Evolutionary conservation across 129 eudicot species (phyloP).

Genomic region (Centrapalus pauciflorus): DNA sequence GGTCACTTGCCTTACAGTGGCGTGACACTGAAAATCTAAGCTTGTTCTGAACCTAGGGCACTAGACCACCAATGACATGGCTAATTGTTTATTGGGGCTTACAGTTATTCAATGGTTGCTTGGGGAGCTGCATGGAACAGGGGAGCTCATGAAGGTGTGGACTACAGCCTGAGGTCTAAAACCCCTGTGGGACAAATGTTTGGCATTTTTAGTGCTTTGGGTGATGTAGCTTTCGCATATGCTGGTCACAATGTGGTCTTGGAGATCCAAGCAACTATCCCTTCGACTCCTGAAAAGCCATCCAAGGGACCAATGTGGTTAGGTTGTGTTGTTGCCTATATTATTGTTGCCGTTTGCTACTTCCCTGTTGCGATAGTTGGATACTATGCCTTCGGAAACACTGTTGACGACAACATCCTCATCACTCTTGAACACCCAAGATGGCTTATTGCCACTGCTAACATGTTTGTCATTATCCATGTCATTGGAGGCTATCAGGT

Average conservation of each 20-base stretch:
- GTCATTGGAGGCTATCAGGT: constrained; percentile 85
- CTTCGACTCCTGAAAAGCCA: constrained; percentile 68
- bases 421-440: constrained; percentile 48
- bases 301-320: constrained; percentile 66
- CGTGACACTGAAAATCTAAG: neutral
- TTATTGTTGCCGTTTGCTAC: constrained; percentile 58
- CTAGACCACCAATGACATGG: neutral
- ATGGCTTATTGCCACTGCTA: constrained; percentile 67
- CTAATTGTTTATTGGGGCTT: neutral
- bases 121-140: constrained; percentile 45
- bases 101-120: constrained; percentile 58
- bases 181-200: constrained; percentile 23
- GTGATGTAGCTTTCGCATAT: constrained; percentile 61
- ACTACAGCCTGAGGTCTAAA: constrained; percentile 35
- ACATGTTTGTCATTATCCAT: constrained; percentile 61
- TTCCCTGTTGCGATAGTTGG: constrained; percentile 66
- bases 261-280: constrained; percentile 88
- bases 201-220: constrained; percentile 51
- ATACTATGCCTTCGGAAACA: constrained; percentile 46
- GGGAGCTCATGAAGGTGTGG: constrained; percentile 36
- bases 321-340: constrained; percentile 64
- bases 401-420: constrained; percentile 59
- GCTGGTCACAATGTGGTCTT: constrained; percentile 76
- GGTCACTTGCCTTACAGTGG: constrained; percentile 3
- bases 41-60: neutral